Evolutionary conservation across 495 filamentous ascomycete species (phyloP).

Genomic region (Apiosordaria backusii): DNA sequence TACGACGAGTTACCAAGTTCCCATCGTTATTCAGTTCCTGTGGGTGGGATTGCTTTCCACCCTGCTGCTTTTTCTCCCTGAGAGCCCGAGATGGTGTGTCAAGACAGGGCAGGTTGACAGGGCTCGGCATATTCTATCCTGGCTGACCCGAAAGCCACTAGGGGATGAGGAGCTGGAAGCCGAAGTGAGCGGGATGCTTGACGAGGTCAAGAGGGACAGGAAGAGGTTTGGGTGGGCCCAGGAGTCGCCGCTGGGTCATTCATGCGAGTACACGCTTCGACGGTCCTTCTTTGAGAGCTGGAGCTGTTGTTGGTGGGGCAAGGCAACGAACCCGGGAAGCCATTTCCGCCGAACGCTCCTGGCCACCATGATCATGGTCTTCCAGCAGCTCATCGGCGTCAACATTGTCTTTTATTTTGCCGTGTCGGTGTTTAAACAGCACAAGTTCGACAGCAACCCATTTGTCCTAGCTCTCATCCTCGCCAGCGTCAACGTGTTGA

Average conservation of each 20-base stretch:
- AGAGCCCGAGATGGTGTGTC: conserved; percentile 76
- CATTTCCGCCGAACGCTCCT: conserved; percentile 46
- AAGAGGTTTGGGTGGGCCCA: conserved; percentile 39
- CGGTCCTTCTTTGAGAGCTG: conserved; percentile 55
- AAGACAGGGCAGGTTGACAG: conserved; percentile 63
- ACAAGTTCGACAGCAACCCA: conserved; percentile 61
- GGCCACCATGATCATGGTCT: conserved; percentile 52
- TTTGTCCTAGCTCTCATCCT: conserved; percentile 60
- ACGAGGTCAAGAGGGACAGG: conserved; percentile 55
- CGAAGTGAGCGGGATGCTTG: conserved; percentile 22
- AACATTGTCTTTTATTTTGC: conserved; percentile 79
- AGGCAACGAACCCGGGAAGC: conserved; percentile 65
- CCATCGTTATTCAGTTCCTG: conserved; percentile 70
- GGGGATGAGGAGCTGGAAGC: conserved; percentile 54
- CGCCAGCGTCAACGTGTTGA: conserved; percentile 58
- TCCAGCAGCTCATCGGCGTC: conserved; percentile 47
- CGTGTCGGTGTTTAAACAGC: conserved; percentile 64
- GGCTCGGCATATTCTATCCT: conserved; percentile 52
- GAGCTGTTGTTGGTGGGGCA: conserved; percentile 69
- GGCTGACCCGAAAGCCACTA: neutral
- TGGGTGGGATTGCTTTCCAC: conserved; percentile 69
- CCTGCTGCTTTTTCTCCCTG: conserved; percentile 70
- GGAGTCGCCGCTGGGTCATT: too few species aligned
- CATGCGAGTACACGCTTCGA: conserved; percentile 32
- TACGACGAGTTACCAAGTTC: conserved; percentile 71